A percentile compares a stretch with the other conserved stretches of the same genome.
phyloP scores from a whole-genome alignment of 148 eudicot genomes.

The Camellia sinensis region DNA sequence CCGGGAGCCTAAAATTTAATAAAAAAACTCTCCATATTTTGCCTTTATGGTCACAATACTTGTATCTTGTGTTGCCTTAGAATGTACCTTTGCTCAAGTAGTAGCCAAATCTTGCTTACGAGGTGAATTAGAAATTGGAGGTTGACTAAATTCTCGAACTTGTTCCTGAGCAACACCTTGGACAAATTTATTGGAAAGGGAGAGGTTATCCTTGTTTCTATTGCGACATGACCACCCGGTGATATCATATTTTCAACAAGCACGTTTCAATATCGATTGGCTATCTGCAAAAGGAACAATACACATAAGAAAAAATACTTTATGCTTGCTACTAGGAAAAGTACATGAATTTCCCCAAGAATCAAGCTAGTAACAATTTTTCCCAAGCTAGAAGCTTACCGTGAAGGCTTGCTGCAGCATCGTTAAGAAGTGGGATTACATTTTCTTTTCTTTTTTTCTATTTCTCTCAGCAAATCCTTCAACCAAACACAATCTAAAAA shows the following conservation, averaged over 20 bases:
- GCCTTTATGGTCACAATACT: not conserved
- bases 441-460: no score
- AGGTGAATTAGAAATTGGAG: no score
- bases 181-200: not conserved
- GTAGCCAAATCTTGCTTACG: not conserved
- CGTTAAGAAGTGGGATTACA: no score
- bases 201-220: not conserved
- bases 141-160: no score
- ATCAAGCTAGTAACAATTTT: not conserved
- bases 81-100: not conserved
- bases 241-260: not conserved
- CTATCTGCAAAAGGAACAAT: not conserved
- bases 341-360: no score
- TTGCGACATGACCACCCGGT: constrained; percentile 5
- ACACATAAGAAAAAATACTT: not conserved
- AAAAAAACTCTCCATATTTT: not conserved
- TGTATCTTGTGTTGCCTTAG: not conserved
- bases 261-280: not conserved
- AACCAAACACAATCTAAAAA: no score
- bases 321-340: not conserved
- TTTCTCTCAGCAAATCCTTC: no score
- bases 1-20: not conserved
- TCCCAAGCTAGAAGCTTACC: not conserved
- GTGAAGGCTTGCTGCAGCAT: not conserved
- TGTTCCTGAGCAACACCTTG: not conserved